phyloP scores from a whole-genome alignment of 2,329 filamentous ascomycete species.

The Penicillium sp. region DNA sequence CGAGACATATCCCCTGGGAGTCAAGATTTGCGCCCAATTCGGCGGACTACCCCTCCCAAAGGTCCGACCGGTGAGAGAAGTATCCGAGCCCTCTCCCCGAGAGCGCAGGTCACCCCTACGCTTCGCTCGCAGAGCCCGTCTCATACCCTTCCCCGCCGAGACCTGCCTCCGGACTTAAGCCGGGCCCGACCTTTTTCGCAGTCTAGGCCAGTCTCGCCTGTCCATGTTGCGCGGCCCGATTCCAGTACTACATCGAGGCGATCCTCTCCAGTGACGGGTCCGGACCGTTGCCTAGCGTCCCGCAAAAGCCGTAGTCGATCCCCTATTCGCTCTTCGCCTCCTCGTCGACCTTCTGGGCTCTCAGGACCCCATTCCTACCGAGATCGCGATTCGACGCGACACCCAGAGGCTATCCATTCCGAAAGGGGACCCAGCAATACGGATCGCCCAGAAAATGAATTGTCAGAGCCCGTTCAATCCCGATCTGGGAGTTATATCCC shows the following conservation, averaged over 20 bases:
- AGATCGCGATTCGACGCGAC: constrained; percentile 10
- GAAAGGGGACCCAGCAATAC: background rate
- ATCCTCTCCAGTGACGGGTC: constrained; percentile 61
- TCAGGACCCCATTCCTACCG: constrained; percentile 16
- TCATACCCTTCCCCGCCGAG: constrained; percentile 51
- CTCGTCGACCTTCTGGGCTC: constrained; percentile 23
- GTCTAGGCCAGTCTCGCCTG: constrained; percentile 40
- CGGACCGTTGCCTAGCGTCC: constrained; percentile 51
- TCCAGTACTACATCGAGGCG: constrained; percentile 60
- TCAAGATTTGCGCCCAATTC: constrained; percentile 32
- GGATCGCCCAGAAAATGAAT: constrained; percentile 1
- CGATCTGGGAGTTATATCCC: constrained; percentile 26
- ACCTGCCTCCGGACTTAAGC: constrained; percentile 49
- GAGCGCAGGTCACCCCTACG: constrained; percentile 29
- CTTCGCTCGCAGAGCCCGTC: constrained; percentile 57
- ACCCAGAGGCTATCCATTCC: background rate
- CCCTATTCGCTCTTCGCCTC: constrained; percentile 23
- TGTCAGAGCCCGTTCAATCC: constrained; percentile 21
- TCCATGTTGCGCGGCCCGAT: constrained; percentile 53
- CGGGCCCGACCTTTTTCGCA: constrained; percentile 55
- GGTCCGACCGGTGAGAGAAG: constrained; percentile 30
- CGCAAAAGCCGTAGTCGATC: constrained; percentile 33
- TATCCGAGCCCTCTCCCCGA: constrained; percentile 31
- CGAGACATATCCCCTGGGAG: constrained; percentile 38
- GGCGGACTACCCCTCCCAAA: constrained; percentile 33